A percentile compares a stretch with the other conserved stretches of the same genome.
phyloP scores from a whole-genome alignment of 1,284 basidiomycete genomes.

The Cutaneotrichosporon sp. region DNA sequence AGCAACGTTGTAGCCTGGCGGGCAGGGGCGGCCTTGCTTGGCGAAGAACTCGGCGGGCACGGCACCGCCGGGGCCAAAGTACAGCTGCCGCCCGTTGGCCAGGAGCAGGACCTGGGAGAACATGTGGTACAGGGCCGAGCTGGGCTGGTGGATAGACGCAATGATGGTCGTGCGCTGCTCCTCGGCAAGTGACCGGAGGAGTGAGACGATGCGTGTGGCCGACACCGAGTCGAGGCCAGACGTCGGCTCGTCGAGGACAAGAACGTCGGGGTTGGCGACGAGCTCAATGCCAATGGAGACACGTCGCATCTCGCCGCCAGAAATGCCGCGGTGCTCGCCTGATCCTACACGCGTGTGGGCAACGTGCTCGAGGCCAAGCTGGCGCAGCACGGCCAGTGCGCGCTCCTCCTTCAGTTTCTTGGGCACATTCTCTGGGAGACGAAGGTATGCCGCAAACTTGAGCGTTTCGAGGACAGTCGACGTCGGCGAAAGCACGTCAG shows the following conservation, averaged over 20 bases:
- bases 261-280: slow-evolving; percentile 58
- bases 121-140: slow-evolving; percentile 73
- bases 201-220: slow-evolving; percentile 67
- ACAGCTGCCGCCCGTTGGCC: slow-evolving; percentile 69
- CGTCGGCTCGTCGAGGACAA: slow-evolving; percentile 64
- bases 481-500: slow-evolving; percentile 68
- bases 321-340: slow-evolving; percentile 58
- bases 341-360: slow-evolving; percentile 70
- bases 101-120: slow-evolving; percentile 78
- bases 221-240: slow-evolving; percentile 77
- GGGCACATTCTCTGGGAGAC: slow-evolving; percentile 72
- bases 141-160: slow-evolving; percentile 78
- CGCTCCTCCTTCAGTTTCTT: slow-evolving; percentile 62
- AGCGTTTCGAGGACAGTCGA: slow-evolving; percentile 79
- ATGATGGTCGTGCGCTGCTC: slow-evolving; percentile 70
- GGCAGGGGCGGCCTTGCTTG: slow-evolving; percentile 51
- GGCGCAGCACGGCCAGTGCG: slow-evolving; percentile 62
- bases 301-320: slow-evolving; percentile 68
- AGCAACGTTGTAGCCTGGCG: slow-evolving; percentile 76
- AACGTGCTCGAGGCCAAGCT: slow-evolving; percentile 66
- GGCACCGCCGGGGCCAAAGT: slow-evolving; percentile 67
- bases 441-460: slow-evolving; percentile 73
- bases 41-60: slow-evolving; percentile 63
- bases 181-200: slow-evolving; percentile 67
- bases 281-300: slow-evolving; percentile 63